Evolutionary conservation across 352 stramenopile genomes (phyloP), one percentile per base, ranked within the genome.

Genomic region (Plasmopara halstedii): DNA sequence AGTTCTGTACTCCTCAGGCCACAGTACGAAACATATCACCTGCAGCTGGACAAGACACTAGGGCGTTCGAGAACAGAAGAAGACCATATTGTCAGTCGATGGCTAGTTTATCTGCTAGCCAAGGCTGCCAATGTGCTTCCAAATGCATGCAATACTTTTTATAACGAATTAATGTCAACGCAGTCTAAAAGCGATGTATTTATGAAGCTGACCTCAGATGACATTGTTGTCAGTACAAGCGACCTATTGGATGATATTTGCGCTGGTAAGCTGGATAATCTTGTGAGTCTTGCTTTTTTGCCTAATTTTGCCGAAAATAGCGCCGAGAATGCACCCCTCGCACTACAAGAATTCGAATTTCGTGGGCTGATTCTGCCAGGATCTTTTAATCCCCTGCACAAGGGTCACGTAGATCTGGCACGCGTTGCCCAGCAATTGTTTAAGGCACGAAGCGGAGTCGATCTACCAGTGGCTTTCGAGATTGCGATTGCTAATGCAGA

Each of bases 381-480:
- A 0, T 92, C 76, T 2, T 94, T 94, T 50, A 94, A 94, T 35
- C 83, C 83, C 10, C 43, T 94, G 29, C 83, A 94, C 22, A 46
- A 72, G 9, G 83, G 83, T 15, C 81, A 94, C 38, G 48, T 87
- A 5, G 68, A 80, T 15, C 49, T 92, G 20, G 76, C 64, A 10
- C 35, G 56, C 3, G 58, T 64, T 9, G 71, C 75, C 5, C 70
- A 83, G 44, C 54, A 68, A 19, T 32, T 82, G 5, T 14, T 88
- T 7, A 46, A 67, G 25, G 21, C 47, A 1, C 49, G 38, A 20
- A 65, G 47, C 3, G 68, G 62, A 3, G 31, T 56, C 2, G 48
- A 69, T 4, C 17, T 80, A 2, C 66, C 71, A 6, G 55, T 88
- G 11, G 64, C 66, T 9, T 94, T 92, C 38, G 83, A 94, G 48